These are phyloP conservation scores for Daedaleopsis nitida DNA, from an alignment of 768 basidiomycete genomes.

Conservation along the genomic window DNA sequence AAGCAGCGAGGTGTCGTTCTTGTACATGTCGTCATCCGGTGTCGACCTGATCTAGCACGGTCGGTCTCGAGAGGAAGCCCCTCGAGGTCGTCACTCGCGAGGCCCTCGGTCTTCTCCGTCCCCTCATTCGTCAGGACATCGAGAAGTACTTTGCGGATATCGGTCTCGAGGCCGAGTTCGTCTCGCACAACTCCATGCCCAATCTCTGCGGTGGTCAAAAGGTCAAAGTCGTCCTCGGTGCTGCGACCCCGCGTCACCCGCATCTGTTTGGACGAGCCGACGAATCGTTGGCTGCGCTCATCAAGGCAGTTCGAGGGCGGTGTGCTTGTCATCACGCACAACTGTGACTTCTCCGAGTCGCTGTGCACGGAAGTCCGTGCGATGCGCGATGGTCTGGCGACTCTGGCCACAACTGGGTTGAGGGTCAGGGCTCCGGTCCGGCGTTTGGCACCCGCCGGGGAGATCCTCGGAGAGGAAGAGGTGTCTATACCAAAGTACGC, in stretches of 20 bases:
- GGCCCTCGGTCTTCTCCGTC: conserved; percentile 91
- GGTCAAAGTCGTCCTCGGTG: conserved; percentile 98
- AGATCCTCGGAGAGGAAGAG: conserved; percentile 89
- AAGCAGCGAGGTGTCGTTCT: conserved; percentile 98
- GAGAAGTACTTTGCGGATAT: conserved; percentile 99
- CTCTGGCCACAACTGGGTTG: conserved; percentile 99
- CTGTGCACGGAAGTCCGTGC: conserved; percentile 99
- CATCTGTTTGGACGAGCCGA: conserved; percentile 96
- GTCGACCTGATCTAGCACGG: conserved; percentile 97
- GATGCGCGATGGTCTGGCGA: conserved; percentile 97
- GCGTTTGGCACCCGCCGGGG: conserved; percentile 92
- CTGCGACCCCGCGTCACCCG: conserved; percentile 98
- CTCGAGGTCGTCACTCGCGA: conserved; percentile 97
- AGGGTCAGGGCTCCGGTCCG: conserved; percentile 95
- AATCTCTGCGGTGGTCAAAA: conserved; percentile 99
- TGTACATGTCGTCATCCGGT: conserved; percentile 91
- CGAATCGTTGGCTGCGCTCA: conserved; percentile 99
- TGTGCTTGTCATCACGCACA: conserved; percentile 97
- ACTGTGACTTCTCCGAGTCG: conserved; percentile 98
- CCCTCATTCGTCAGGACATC: conserved; percentile 97
- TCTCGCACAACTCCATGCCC: conserved; percentile 98
- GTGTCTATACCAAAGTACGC: no score
- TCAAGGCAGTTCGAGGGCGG: conserved; percentile 98
- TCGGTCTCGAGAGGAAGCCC: conserved; percentile 99
- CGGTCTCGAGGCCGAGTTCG: conserved; percentile 98